A percentile compares a stretch with the other conserved stretches of the same genome.
Evolutionary conservation across 805 yeast genomes (phyloP).

Genomic region (Kazachstania taianensis): DNA sequence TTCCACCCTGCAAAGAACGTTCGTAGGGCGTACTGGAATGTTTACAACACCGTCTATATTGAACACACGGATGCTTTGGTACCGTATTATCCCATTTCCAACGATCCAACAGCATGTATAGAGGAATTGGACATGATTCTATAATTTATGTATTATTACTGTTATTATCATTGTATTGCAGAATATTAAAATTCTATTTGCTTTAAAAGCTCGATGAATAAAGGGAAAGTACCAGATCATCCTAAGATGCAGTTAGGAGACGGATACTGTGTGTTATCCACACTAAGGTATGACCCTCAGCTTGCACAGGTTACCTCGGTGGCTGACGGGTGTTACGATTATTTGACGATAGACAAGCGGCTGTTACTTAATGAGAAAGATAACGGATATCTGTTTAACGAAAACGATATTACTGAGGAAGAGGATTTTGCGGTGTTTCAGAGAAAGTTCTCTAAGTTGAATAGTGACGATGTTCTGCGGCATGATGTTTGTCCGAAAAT

Average conservation of each 20-base stretch:
- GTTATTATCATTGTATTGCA: no score
- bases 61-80: constrained; percentile 67
- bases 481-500: background rate
- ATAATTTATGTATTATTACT: no score
- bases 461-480: background rate
- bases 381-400: constrained; percentile 3
- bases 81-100: constrained; percentile 68
- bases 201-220: no score
- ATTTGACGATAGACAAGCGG: background rate
- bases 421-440: constrained; percentile 1
- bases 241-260: background rate
- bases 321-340: background rate
- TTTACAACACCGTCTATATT: constrained; percentile 68
- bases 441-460: background rate
- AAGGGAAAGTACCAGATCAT: no score
- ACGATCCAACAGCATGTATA: constrained; percentile 24
- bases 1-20: constrained; percentile 92
- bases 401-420: background rate
- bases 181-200: no score
- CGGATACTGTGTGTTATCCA: constrained; percentile 37
- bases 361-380: background rate
- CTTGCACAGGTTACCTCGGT: constrained; percentile 18
- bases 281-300: constrained; percentile 67
- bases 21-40: constrained; percentile 73
- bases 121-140: constrained; percentile 40